Base-by-base conservation (phyloP, 768 basidiomycete species). In the Hypholoma fasciculare region DNA sequence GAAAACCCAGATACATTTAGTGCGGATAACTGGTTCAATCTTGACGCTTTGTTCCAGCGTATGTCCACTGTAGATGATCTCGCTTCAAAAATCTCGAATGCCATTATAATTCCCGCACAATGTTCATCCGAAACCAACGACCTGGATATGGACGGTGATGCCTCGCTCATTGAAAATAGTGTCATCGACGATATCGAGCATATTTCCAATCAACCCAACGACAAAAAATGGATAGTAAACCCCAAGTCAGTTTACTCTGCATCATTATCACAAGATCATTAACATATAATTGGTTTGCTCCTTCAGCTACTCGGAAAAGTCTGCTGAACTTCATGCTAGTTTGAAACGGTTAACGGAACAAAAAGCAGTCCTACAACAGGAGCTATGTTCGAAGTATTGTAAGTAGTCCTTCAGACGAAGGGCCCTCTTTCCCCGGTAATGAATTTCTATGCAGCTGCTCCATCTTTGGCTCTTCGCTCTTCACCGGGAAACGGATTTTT, bases 391-490 rank as follows among this genome's bases (percentile, higher is more conserved):
- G 4, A 71, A 70, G 61, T 88, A 85, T 63, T 74, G 92, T 89
- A 50, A 60, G 76, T 57, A 40, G 30, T 63, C 40, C 11, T 54
- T 27, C 40, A 6, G 26, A 37, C 8, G 9, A 17, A 48, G 20
- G 47, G 5, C 13, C 27, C 38, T 27, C 36, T 30, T 46, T 34
- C 30, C 17, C 40, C 27, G 37, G 42, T 30, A 52, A 58, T 36
- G 56, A 27, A 52, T 58, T 47, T 30, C 11, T n/a, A 44, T 48
- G 9, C 51, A 94, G 92, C 76, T 71, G 82, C 86, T 1, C 84
- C 88, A 20, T 92, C 92, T 12, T 66, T 94, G 60, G 86, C 89
- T 12, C 76, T 94, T 46, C 85, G 90, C 39, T 82, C 84, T 23
- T 87, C 82, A 0, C 80, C 85, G 16, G 79, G 79, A 9, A 84